Conservation (phyloP, 495 filamentous ascomycete species). For the Hypoxylon subgilvum region DNA sequence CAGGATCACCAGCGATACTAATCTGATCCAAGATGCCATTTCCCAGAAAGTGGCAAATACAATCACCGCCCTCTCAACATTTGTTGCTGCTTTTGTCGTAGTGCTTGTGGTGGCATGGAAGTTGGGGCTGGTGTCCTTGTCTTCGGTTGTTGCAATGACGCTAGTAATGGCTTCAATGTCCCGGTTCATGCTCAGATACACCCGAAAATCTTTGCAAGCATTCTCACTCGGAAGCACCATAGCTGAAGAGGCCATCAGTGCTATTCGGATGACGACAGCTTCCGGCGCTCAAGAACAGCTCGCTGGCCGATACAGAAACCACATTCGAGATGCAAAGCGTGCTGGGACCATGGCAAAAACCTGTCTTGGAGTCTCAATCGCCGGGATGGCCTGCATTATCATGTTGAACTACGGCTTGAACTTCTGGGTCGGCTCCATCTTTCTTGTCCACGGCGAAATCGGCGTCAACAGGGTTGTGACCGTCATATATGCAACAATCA, state of each 20-base stretch:
- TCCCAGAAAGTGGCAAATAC: constrained; percentile 69
- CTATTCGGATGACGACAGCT: too few relatives aligned
- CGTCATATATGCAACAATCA: constrained; percentile 37
- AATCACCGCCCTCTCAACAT: constrained; percentile 60
- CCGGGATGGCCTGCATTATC: too few relatives aligned
- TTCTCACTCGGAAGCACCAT: too few relatives aligned
- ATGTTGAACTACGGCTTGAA: too few relatives aligned
- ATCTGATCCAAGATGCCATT: constrained; percentile 64
- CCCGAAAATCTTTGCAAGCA: constrained; percentile 41
- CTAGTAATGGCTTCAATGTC: constrained; percentile 46
- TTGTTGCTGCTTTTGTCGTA: constrained; percentile 64
- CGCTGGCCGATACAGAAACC: too few relatives aligned
- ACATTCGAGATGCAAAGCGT: too few relatives aligned
- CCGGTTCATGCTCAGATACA: constrained; percentile 50
- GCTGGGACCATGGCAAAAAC: too few relatives aligned
- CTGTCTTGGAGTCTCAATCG: too few relatives aligned
- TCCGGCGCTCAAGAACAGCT: too few relatives aligned
- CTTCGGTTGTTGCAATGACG: constrained; percentile 50
- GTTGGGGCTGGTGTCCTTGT: constrained; percentile 47
- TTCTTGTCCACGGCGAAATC: too few relatives aligned
- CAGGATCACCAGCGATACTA: constrained; percentile 61
- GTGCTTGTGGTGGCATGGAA: constrained; percentile 54
- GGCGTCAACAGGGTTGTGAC: constrained; percentile 73
- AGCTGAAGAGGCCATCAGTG: too few relatives aligned
- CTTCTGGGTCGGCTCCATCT: too few relatives aligned